These are phyloP conservation scores for Thelephora terrestris DNA, from an alignment of 1,284 basidiomycete genomes.

Conservation along the genomic window DNA sequence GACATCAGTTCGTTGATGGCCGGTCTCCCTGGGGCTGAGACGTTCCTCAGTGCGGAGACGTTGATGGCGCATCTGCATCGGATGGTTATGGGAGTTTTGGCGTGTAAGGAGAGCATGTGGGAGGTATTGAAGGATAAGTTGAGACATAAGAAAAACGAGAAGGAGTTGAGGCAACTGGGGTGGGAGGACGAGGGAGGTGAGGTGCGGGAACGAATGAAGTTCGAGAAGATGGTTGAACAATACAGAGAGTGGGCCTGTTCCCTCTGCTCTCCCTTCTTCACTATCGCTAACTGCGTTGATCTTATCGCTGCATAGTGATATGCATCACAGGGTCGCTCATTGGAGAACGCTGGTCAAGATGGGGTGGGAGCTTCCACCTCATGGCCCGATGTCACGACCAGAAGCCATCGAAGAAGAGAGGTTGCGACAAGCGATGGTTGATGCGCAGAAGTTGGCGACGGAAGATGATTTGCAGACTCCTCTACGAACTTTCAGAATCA, in stretches of 20 bases:
- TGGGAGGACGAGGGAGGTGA: slow-evolving; percentile 58
- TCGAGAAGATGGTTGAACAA: slow-evolving; percentile 52
- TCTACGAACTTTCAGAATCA: slow-evolving; percentile 48
- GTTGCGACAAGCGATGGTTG: slow-evolving; percentile 52
- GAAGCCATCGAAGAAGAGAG: slow-evolving; percentile 61
- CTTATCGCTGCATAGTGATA: slow-evolving; percentile 37
- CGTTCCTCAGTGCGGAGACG: slow-evolving; percentile 32
- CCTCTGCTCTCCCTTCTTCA: background rate
- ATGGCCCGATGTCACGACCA: slow-evolving; percentile 54
- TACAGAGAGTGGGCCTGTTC: slow-evolving; percentile 40
- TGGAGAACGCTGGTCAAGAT: slow-evolving; percentile 56
- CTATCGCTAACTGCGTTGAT: background rate
- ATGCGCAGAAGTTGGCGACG: slow-evolving; percentile 42
- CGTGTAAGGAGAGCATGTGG: slow-evolving; percentile 73
- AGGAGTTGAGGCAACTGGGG: slow-evolving; percentile 43
- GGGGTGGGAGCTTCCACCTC: slow-evolving; percentile 50
- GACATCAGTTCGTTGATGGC: no score
- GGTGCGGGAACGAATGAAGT: slow-evolving; percentile 40
- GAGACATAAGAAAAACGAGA: slow-evolving; percentile 32
- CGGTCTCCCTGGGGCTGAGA: no score
- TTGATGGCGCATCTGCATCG: slow-evolving; percentile 64
- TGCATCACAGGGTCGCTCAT: slow-evolving; percentile 54
- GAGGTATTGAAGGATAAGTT: slow-evolving; percentile 58
- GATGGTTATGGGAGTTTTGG: slow-evolving; percentile 53
- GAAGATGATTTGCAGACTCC: slow-evolving; percentile 46